Base-by-base conservation (phyloP, 306 rosid genomes). In the Quercus gilva region DNA sequence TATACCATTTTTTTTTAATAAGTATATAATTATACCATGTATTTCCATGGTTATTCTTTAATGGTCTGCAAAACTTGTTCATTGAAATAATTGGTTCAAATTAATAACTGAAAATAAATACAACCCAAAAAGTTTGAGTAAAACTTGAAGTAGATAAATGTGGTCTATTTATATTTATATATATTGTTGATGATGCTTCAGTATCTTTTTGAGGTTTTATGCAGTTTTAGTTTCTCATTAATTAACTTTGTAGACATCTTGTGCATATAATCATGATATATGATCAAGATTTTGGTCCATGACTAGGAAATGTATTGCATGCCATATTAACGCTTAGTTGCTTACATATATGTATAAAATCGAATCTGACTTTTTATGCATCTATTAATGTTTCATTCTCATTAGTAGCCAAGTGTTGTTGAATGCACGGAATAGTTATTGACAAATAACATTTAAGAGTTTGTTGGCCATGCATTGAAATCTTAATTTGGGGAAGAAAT, bases 401-500 rank as follows among this genome's bases (percentile, higher is more conserved):
- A 71, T 71, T 71, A 17, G 67, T 73, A 14, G 26, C 64, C 13
- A 35, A 31, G 56, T 4, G n/a, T 45, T 5, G 35, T 53, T 33
- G 51, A 49, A 31, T 67, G 21, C 26, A 35, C 2, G 3, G 49
- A 67, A 18, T 12, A 31, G 26, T 67, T 33, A 67, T 67, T 31
- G 71, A 33, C 20, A 26, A 26, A 28, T 63, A 11, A 63, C 41
- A 15, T 63, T 15, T 26, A 9, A 28, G 31, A 58, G 20, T 59
- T 21, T 29, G 35, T 75, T 63, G 67, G 51, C 69, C 69, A 4
- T 45, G 57, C n/a, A 55, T 18, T 13, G 61, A 52, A 33, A 67
- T 76, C 29, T 76, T 60, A 18, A 49, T 71, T 79, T 52, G 55
- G 77, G 73, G 43, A 59, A 43, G 75, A 41, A n/a, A 69, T 51